These are phyloP conservation scores for Pythium coloratum DNA, from an alignment of 352 stramenopile genomes.

Conservation along the genomic window DNA sequence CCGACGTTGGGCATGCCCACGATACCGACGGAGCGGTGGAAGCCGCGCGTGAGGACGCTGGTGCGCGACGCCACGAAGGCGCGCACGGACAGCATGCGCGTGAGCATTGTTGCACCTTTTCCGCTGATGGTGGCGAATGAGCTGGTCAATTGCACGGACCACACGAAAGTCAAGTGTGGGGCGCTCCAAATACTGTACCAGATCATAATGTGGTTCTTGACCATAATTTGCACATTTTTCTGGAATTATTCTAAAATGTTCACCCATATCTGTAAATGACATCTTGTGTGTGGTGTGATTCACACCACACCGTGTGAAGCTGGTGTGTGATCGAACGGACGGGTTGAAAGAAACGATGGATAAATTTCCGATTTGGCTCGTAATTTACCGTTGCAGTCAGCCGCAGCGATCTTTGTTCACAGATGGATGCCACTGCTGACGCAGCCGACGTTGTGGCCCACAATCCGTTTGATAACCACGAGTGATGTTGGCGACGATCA, in stretches of 20 bases:
- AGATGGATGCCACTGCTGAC: conserved; percentile 1
- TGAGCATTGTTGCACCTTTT: conserved; percentile 17
- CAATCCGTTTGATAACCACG: neutral
- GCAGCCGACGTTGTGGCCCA: neutral
- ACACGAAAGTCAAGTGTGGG: neutral
- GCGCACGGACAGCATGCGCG: conserved; percentile 4
- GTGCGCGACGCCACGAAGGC: conserved; percentile 1
- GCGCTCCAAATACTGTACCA: neutral
- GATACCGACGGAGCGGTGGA: conserved; percentile 85
- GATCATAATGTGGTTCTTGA: neutral
- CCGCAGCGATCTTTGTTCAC: neutral
- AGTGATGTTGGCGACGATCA: neutral
- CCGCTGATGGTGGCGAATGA: conserved; percentile 1
- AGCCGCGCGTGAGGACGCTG: conserved; percentile 31
- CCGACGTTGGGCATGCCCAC: conserved; percentile 89
- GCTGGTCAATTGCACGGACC: conserved; percentile 5
- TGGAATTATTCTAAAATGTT: neutral
- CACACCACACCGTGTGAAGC: no score
- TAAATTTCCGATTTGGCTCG: neutral
- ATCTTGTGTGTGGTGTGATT: neutral
- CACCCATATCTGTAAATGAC: neutral
- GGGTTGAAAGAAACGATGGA: neutral
- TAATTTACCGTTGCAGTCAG: neutral
- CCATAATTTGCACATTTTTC: neutral
- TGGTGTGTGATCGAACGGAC: neutral